Evolutionary conservation across 2,329 filamentous ascomycete species (phyloP).

Genomic region (Aspergillus fumigatus): DNA sequence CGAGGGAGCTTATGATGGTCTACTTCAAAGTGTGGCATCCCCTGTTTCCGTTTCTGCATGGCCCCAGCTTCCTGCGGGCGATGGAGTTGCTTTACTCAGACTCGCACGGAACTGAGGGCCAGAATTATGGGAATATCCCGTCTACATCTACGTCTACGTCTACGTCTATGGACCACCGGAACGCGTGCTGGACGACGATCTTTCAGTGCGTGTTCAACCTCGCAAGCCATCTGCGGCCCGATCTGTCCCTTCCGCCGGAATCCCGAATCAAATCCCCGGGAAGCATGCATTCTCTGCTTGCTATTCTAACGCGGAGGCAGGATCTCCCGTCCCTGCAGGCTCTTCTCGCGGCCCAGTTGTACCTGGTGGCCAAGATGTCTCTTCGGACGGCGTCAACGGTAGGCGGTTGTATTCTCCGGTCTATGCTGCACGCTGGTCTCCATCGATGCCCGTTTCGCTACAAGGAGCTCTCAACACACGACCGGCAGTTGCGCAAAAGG

Average conservation of each 20-base stretch:
- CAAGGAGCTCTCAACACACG: constrained; percentile 39
- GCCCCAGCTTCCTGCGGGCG: constrained; percentile 45
- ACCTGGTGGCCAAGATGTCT: constrained; percentile 46
- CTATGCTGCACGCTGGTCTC: constrained; percentile 48
- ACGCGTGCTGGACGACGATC: constrained; percentile 33
- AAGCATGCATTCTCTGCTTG: constrained; percentile 36
- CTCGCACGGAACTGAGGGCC: not conserved
- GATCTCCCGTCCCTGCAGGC: constrained; percentile 48
- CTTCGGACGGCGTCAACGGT: constrained; percentile 47
- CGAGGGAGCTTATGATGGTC: constrained; percentile 43
- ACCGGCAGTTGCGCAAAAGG: constrained; percentile 39
- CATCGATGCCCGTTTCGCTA: constrained; percentile 52
- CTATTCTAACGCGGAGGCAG: constrained; percentile 36
- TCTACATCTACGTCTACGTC: not conserved
- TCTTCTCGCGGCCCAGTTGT: constrained; percentile 46
- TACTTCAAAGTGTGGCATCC: constrained; percentile 53
- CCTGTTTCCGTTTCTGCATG: constrained; percentile 50
- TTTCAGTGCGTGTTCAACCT: constrained; percentile 52
- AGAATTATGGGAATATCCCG: not conserved
- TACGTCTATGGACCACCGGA: constrained; percentile 14
- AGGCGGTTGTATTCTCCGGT: constrained; percentile 44
- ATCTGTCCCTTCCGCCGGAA: constrained; percentile 28
- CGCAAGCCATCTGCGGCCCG: constrained; percentile 32
- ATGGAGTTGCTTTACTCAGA: constrained; percentile 41
- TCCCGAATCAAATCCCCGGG: constrained; percentile 37